Evolutionary conservation across 345 rosid genomes (phyloP).

Genomic region (Ricinus communis): DNA sequence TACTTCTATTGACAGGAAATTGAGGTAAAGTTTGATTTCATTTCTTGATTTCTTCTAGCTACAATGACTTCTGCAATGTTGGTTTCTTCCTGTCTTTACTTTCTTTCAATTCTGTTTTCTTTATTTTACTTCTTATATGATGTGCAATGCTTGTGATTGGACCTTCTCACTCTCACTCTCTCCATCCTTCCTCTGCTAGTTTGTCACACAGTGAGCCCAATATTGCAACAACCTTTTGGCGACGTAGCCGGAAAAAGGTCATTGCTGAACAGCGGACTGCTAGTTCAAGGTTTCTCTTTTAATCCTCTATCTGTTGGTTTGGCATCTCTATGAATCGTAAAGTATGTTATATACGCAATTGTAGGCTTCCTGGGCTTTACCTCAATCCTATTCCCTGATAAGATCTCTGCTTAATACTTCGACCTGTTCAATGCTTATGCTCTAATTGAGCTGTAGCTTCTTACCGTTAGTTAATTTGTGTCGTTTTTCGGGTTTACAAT

Average conservation of each 20-base stretch:
- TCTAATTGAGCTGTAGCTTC: no score
- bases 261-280: slow-evolving; percentile 94
- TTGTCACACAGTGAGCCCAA: slow-evolving; percentile 92
- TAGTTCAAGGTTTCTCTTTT: slow-evolving; percentile 73
- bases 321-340: not conserved
- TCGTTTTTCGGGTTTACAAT: no score
- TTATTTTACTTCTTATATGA: not conserved
- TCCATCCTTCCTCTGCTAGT: slow-evolving; percentile 36
- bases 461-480: no score
- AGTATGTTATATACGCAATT: not conserved
- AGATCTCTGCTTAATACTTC: no score
- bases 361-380: not conserved
- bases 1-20: slow-evolving; percentile 56
- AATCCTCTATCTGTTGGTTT: slow-evolving; percentile 24
- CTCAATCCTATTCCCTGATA: no score
- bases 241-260: slow-evolving; percentile 84
- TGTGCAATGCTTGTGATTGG: slow-evolving; percentile 7
- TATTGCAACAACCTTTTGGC: slow-evolving; percentile 80
- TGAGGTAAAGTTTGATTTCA: slow-evolving; percentile 51
- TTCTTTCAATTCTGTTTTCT: slow-evolving; percentile 6
- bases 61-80: not conserved
- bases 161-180: not conserved
- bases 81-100: not conserved
- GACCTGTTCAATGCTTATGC: no score
- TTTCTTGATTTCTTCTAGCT: not conserved